phyloP scores from a whole-genome alignment of 768 basidiomycete genomes.

The Tricholoma bakamatsutake region DNA sequence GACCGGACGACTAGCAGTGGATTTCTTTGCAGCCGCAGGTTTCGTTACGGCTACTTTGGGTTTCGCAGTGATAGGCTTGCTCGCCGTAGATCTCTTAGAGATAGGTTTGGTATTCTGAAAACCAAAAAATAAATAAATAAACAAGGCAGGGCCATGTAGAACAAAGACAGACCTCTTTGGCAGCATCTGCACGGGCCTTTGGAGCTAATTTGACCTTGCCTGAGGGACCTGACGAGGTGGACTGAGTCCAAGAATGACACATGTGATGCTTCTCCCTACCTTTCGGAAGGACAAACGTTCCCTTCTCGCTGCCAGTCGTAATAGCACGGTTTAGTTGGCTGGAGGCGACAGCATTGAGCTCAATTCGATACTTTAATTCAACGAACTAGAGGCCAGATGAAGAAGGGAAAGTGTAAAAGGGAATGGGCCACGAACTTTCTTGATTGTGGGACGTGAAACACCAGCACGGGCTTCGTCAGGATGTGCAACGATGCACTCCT shows the following conservation, averaged over 20 bases:
- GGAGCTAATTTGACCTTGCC: conserved; percentile 43
- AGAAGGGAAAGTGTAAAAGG: conserved; percentile 8
- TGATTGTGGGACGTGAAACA: conserved; percentile 78
- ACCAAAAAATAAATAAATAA: neutral
- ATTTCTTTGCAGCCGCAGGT: conserved; percentile 16
- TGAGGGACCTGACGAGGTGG: conserved; percentile 20
- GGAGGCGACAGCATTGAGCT: conserved; percentile 64
- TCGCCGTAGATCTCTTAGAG: conserved; percentile 32
- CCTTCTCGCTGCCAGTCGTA: conserved; percentile 42
- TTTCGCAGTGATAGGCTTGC: conserved; percentile 26
- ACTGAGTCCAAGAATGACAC: conserved; percentile 3
- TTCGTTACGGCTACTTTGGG: conserved; percentile 16
- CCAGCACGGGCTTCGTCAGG: conserved; percentile 67
- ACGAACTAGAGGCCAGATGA: conserved; percentile 51
- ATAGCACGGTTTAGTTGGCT: conserved; percentile 83
- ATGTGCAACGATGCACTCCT: conserved; percentile 71
- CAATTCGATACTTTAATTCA: conserved; percentile 76
- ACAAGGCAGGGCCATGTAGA: conserved; percentile 6
- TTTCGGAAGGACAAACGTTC: conserved; percentile 45
- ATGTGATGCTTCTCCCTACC: conserved; percentile 23
- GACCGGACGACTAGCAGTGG: neutral
- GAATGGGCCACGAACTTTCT: conserved; percentile 46
- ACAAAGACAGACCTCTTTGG: conserved; percentile 37
- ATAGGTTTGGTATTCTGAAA: conserved; percentile 36
- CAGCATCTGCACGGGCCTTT: conserved; percentile 52